These are phyloP conservation scores for Colletotrichum salicis DNA, from an alignment of 2,329 filamentous ascomycete species.

Conservation along the genomic window DNA sequence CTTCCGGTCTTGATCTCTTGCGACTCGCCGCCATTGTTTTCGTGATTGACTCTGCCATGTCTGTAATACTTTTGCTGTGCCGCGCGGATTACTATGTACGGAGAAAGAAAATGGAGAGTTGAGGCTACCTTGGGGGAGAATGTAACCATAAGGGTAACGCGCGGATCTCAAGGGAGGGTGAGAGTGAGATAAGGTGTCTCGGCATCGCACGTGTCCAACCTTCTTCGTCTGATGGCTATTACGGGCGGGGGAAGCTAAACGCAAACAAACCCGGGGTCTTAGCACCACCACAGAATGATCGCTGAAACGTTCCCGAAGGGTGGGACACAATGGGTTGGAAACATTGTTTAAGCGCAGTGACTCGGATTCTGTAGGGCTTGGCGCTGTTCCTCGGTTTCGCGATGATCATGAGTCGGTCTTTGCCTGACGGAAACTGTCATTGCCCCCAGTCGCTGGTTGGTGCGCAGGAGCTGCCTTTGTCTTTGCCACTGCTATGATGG, in stretches of 20 bases:
- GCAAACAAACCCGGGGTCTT: neutral
- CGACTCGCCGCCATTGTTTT: neutral
- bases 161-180: neutral
- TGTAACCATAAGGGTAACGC: neutral
- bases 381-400: neutral
- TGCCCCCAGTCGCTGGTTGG: neutral
- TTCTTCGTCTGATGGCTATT: neutral
- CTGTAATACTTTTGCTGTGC: neutral
- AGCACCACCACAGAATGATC: neutral
- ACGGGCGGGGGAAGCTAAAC: neutral
- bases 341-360: neutral
- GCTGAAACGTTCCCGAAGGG: conserved; percentile 8
- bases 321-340: neutral
- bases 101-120: neutral
- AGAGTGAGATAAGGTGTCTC: neutral
- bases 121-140: neutral
- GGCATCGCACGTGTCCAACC: neutral
- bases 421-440: neutral
- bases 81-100: neutral
- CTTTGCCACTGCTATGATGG: too few species aligned
- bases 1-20: neutral
- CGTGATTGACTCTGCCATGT: neutral
- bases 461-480: neutral
- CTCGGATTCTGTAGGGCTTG: neutral
- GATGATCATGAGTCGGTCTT: neutral